Percentiles rank a stretch among this genome's conserved stretches.
Conservation (phyloP, 2,329 filamentous ascomycete genomes). For the Venturia carpophila region DNA sequence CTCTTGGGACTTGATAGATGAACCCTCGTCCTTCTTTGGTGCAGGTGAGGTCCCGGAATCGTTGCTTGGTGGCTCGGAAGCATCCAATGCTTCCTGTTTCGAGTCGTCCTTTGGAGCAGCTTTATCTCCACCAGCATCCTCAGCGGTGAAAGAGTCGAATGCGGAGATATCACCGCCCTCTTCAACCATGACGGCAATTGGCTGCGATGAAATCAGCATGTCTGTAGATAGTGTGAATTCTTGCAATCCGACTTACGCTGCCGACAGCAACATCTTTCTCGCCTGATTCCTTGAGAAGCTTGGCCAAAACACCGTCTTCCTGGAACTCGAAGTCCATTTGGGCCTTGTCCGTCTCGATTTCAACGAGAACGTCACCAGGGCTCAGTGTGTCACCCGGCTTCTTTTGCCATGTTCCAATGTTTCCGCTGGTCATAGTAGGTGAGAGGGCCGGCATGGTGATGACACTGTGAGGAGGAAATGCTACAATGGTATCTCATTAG, state of each 20-base stretch:
- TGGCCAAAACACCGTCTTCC: constrained; percentile 91
- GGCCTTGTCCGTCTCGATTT: constrained; percentile 99
- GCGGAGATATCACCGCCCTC: constrained; percentile 79
- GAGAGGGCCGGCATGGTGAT: constrained; percentile 98
- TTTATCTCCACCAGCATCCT: constrained; percentile 84
- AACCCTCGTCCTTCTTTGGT: constrained; percentile 33
- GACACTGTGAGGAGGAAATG: constrained; percentile 88
- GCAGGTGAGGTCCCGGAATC: constrained; percentile 51
- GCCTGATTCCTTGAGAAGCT: constrained; percentile 85
- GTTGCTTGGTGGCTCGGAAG: constrained; percentile 49
- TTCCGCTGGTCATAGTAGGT: constrained; percentile 93
- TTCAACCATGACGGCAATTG: constrained; percentile 90
- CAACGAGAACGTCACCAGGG: constrained; percentile 90
- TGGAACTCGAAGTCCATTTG: constrained; percentile 99
- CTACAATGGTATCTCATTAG: constrained; percentile 45
- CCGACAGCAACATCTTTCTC: constrained; percentile 92
- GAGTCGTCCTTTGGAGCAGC: constrained; percentile 52
- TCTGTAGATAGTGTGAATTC: constrained; percentile 15
- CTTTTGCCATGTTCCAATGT: constrained; percentile 98
- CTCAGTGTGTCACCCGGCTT: constrained; percentile 80
- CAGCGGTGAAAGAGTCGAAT: constrained; percentile 80
- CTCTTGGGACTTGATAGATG: constrained; percentile 55
- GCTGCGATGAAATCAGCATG: constrained; percentile 45
- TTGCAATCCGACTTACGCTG: constrained; percentile 58
- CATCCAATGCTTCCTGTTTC: constrained; percentile 56